These are phyloP conservation scores for Cladorrhinum sp. DNA, from an alignment of 2,329 filamentous ascomycete species.

Conservation along the genomic window DNA sequence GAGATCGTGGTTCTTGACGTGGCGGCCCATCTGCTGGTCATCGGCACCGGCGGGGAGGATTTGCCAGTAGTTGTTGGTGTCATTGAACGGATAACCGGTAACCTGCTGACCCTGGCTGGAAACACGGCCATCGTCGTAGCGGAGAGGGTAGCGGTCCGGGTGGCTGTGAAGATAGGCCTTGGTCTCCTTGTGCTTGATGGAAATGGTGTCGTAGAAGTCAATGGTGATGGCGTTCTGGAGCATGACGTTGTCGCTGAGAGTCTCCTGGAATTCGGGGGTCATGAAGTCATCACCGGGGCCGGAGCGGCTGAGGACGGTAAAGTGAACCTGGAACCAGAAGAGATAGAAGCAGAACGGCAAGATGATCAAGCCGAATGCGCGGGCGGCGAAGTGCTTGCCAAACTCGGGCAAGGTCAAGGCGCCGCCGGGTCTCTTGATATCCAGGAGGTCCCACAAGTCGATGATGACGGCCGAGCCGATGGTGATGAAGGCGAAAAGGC, in stretches of 20 bases:
- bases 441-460: conserved; percentile 90
- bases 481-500: conserved; percentile 93
- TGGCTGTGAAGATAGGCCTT: conserved; percentile 96
- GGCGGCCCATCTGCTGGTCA: conserved; percentile 55
- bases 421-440: conserved; percentile 80
- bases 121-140: conserved; percentile 95
- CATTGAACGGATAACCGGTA: conserved; percentile 95
- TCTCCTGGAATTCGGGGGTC: conserved; percentile 97
- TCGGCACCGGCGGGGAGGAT: conserved; percentile 69
- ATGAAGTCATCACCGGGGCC: conserved; percentile 98
- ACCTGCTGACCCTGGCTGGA: conserved; percentile 98
- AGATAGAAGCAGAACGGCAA: conserved; percentile 97
- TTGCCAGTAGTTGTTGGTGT: conserved; percentile 99
- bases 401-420: conserved; percentile 77
- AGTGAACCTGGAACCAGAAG: conserved; percentile 99
- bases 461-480: conserved; percentile 92
- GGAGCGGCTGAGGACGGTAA: conserved; percentile 80
- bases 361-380: conserved; percentile 79
- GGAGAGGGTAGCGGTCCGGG: conserved; percentile 79
- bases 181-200: conserved; percentile 93
- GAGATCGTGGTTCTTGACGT: conserved; percentile 78
- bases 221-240: conserved; percentile 80
- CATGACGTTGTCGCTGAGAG: conserved; percentile 91
- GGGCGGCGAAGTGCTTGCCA: conserved; percentile 83
- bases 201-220: conserved; percentile 85